Evolutionary conservation across 176 grass and related monocot species (phyloP), one percentile per base, ranked within the genome.

Genomic region (Saccharum spontaneum): DNA sequence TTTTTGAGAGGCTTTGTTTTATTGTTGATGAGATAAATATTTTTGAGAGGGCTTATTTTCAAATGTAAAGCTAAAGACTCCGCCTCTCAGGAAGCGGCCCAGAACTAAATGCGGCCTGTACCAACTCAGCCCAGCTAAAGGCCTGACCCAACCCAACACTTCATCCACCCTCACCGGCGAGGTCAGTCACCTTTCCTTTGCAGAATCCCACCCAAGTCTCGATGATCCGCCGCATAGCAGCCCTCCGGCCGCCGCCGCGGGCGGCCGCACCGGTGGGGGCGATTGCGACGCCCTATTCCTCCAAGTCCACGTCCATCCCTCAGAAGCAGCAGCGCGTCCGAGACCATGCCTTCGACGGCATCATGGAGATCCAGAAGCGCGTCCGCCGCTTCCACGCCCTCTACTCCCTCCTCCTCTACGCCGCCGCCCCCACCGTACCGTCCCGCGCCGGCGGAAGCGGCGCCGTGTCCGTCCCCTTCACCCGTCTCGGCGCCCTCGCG

Each of bases 331-430:
- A 89, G 84, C 92, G 95, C 30, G 95, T 97, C 18, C 92, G 95
- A n/a, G 92, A 94, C 85, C 92, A 97, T 71, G 72, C 86, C 50
- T 92, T 97, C 87, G 92, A 97, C 79, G 82, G 66, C 71, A 89
- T 97, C 73, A 97, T 94, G 92, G 95, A 97, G 80, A 79, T 94
- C 7, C 89, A 98, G 84, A 95, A 95, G 90, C 91, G 91, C 59
- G 80, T 92, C 66, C 93, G 91, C 76, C 83, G 88, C 71, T 92
- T 89, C 61, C 77, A 87, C 49, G 78, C 81, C 40, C 87, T 98
- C 67, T 83, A 89, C n/a, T 74, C 79, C 2, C 57, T 93, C 65
- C 71, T 98, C 71, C 89, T 98, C 80, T 79, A 88, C 76, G 89
- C 86, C 75, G 57, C 85, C 17, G 50, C 89, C 1, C 85, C 85